Conservation (phyloP, 2,329 filamentous ascomycete species). For the Gliomastix tumulicola region DNA sequence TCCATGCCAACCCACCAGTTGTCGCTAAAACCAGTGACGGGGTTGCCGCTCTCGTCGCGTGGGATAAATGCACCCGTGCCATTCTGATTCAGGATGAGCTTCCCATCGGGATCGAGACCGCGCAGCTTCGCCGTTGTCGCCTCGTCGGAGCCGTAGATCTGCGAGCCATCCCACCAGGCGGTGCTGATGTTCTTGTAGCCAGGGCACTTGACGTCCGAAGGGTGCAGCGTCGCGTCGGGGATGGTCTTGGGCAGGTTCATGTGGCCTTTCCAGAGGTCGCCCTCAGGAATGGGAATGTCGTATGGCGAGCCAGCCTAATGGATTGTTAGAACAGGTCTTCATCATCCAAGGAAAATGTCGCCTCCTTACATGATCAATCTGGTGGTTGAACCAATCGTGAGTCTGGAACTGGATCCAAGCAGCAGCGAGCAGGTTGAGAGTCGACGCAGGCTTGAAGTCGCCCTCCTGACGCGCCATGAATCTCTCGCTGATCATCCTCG, state of each 20-base stretch:
- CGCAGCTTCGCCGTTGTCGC: slow-evolving; percentile 24
- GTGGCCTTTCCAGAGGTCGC: slow-evolving; percentile 22
- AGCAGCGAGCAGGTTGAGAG: slow-evolving; percentile 35
- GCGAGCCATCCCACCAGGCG: slow-evolving; percentile 37
- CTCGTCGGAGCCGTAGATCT: slow-evolving; percentile 36
- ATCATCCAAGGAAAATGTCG: slow-evolving; percentile 3
- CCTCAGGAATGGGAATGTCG: slow-evolving; percentile 22
- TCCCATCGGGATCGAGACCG: slow-evolving; percentile 24
- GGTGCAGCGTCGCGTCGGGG: slow-evolving; percentile 22
- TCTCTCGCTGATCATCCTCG: slow-evolving; percentile 30
- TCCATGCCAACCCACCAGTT: slow-evolving; percentile 42
- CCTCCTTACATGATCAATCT: slow-evolving; percentile 11
- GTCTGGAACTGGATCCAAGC: slow-evolving; percentile 43
- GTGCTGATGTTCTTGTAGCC: slow-evolving; percentile 34
- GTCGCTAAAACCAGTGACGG: slow-evolving; percentile 30
- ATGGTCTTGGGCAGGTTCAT: slow-evolving; percentile 29
- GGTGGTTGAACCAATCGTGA: slow-evolving; percentile 31
- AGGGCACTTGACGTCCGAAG: slow-evolving; percentile 25
- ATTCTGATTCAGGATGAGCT: slow-evolving; percentile 24
- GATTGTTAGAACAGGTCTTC: background rate
- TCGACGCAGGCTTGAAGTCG: slow-evolving; percentile 33
- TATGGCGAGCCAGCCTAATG: slow-evolving; percentile 6
- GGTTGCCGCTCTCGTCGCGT: slow-evolving; percentile 25
- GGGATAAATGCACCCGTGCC: slow-evolving; percentile 26
- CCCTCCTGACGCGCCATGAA: slow-evolving; percentile 29